These are phyloP conservation scores for Phytophthora sp. DNA, from an alignment of 352 stramenopile species.

Conservation along the genomic window DNA sequence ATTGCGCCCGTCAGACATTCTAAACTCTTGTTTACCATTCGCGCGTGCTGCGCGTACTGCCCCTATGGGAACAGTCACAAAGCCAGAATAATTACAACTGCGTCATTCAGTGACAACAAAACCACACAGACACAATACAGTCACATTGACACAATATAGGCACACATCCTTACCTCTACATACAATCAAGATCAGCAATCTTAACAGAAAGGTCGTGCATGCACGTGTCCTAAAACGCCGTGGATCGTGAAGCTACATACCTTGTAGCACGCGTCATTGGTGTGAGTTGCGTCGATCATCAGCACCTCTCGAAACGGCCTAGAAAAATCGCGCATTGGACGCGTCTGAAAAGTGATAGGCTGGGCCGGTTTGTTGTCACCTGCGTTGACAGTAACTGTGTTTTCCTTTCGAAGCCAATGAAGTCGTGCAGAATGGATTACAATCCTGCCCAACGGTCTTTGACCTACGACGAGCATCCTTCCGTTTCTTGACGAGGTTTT, in stretches of 20 bases:
- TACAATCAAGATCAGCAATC: background rate
- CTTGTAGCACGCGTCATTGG: constrained; percentile 1
- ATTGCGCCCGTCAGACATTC: background rate
- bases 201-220: background rate
- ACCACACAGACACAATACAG: background rate
- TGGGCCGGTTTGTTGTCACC: constrained; percentile 1
- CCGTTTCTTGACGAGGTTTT: constrained; percentile 1
- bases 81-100: too few relatives aligned
- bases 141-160: background rate
- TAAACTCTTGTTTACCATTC: background rate
- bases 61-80: background rate
- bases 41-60: background rate
- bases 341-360: constrained; percentile 10
- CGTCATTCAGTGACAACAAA: too few relatives aligned
- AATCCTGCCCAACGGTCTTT: background rate
- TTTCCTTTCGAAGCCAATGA: background rate
- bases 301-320: constrained; percentile 6
- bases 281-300: constrained; percentile 5
- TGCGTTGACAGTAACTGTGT: constrained; percentile 10
- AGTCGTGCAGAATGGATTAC: background rate
- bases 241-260: background rate
- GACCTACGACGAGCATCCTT: background rate
- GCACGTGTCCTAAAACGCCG: background rate
- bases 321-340: constrained; percentile 7
- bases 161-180: background rate